A percentile compares a stretch with the other conserved stretches of the same genome.
Evolutionary conservation across 306 rosid genomes (phyloP).

Genomic region (Castanea mollissima): DNA sequence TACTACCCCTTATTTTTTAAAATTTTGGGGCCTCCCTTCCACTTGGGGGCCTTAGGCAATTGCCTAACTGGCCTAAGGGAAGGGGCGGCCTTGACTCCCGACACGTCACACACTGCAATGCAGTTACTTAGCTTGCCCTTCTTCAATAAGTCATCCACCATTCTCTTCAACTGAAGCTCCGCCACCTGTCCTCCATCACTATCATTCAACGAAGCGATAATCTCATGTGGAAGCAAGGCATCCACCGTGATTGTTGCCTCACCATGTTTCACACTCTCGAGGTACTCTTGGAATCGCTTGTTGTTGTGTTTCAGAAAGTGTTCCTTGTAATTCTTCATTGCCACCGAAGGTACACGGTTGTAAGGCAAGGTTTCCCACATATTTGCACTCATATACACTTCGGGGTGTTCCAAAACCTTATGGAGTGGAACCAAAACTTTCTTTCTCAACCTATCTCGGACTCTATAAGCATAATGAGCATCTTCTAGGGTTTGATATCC

Average conservation of each 20-base stretch:
- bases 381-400: constrained; percentile 62
- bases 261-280: constrained; percentile 43
- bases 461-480: constrained; percentile 62
- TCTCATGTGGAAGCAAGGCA: constrained; percentile 65
- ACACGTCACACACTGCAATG: constrained; percentile 55
- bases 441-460: constrained; percentile 65
- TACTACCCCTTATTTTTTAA: too few relatives aligned
- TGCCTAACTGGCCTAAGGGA: too few relatives aligned
- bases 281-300: constrained; percentile 41
- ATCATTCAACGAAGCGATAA: constrained; percentile 20
- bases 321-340: constrained; percentile 51
- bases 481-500: constrained; percentile 64
- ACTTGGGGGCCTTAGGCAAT: too few relatives aligned
- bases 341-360: constrained; percentile 29
- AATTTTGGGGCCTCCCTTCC: too few relatives aligned
- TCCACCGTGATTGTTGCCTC: constrained; percentile 51
- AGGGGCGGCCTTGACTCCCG: constrained; percentile 17
- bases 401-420: constrained; percentile 61
- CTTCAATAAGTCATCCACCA: constrained; percentile 36
- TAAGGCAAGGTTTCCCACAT: constrained; percentile 44
- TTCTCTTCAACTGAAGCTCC: constrained; percentile 34
- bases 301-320: constrained; percentile 51
- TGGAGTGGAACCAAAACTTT: constrained; percentile 57
- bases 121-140: constrained; percentile 49
- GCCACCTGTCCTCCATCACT: constrained; percentile 27